phyloP scores from a whole-genome alignment of 83 land plant genomes.

The Diphasiastrum complanatum region DNA sequence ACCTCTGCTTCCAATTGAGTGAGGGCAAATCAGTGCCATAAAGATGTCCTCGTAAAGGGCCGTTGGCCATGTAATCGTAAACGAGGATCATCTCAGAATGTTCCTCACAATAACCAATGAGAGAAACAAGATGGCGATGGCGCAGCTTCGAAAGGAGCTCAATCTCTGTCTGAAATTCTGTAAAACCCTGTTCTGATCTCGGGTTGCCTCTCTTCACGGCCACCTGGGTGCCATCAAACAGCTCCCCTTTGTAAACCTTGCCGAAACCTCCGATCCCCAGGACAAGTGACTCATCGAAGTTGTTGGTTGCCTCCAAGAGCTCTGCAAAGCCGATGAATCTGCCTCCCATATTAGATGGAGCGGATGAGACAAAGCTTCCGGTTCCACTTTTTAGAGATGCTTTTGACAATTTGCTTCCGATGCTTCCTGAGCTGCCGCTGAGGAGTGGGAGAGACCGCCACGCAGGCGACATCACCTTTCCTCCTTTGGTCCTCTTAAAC shows the following conservation, averaged over 20 bases:
- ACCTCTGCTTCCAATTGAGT: slow-evolving; percentile 67
- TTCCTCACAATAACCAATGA: slow-evolving; percentile 84
- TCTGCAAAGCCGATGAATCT: slow-evolving; percentile 60
- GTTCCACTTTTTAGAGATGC: slow-evolving; percentile 59
- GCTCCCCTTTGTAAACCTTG: slow-evolving; percentile 68
- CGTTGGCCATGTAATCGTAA: slow-evolving; percentile 87
- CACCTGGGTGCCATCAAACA: slow-evolving; percentile 62
- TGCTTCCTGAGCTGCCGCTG: slow-evolving; percentile 42
- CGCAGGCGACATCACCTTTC: slow-evolving; percentile 25
- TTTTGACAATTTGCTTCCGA: slow-evolving; percentile 39
- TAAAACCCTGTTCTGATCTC: slow-evolving; percentile 71
- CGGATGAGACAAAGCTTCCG: slow-evolving; percentile 66
- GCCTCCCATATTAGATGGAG: slow-evolving; percentile 53
- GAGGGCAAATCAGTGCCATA: slow-evolving; percentile 61
- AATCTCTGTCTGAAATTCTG: slow-evolving; percentile 78
- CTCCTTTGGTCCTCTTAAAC: slow-evolving; percentile 27
- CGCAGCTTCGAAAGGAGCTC: slow-evolving; percentile 75
- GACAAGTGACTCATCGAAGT: slow-evolving; percentile 58
- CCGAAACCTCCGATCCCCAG: slow-evolving; percentile 89
- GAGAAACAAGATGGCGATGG: slow-evolving; percentile 75
- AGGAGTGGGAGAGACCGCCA: slow-evolving; percentile 56
- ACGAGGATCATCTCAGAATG: slow-evolving; percentile 80
- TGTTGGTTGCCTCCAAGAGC: slow-evolving; percentile 67
- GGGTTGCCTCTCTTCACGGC: slow-evolving; percentile 86
- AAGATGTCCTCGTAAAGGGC: slow-evolving; percentile 67